These are phyloP conservation scores for Ambrosiella xylebori DNA, from an alignment of 2,329 filamentous ascomycete genomes.

Conservation along the genomic window DNA sequence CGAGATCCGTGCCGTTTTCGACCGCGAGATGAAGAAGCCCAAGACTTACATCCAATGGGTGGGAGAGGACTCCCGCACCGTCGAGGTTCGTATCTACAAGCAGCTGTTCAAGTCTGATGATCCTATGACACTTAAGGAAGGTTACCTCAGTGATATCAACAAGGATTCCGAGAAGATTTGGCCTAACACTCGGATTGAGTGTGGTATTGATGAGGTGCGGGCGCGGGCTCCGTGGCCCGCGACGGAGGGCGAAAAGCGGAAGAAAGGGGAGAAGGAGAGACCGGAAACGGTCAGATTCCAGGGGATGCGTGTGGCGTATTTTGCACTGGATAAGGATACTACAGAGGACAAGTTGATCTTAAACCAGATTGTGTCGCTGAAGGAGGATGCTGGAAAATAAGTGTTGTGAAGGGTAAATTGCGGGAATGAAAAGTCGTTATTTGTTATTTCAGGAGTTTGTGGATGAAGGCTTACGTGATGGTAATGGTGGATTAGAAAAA, in stretches of 20 bases:
- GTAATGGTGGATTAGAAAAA: not conserved
- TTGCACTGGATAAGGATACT: slow-evolving; percentile 63
- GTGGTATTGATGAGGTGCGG: slow-evolving; percentile 63
- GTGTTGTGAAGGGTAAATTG: not conserved
- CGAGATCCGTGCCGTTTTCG: slow-evolving; percentile 44
- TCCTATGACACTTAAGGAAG: slow-evolving; percentile 58
- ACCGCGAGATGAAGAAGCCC: slow-evolving; percentile 53
- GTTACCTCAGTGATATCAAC: slow-evolving; percentile 72
- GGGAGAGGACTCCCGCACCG: slow-evolving; percentile 42
- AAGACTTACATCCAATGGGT: slow-evolving; percentile 92
- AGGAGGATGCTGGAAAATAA: slow-evolving; percentile 62
- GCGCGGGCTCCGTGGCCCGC: slow-evolving; percentile 65
- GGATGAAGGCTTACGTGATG: not conserved
- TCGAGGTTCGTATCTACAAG: slow-evolving; percentile 65
- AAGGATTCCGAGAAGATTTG: slow-evolving; percentile 71
- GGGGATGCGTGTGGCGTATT: slow-evolving; percentile 76
- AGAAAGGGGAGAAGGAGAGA: slow-evolving; percentile 31
- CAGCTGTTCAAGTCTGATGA: slow-evolving; percentile 75
- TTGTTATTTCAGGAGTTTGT: no score
- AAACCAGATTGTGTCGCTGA: slow-evolving; percentile 81
- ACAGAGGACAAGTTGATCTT: slow-evolving; percentile 66
- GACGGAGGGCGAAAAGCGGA: slow-evolving; percentile 50
- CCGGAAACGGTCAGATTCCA: slow-evolving; percentile 76
- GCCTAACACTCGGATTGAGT: slow-evolving; percentile 61
- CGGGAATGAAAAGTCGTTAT: not conserved